Evolutionary conservation across 305 asterid species (phyloP).

Genomic region (Fraxinus xanthoxyloides): DNA sequence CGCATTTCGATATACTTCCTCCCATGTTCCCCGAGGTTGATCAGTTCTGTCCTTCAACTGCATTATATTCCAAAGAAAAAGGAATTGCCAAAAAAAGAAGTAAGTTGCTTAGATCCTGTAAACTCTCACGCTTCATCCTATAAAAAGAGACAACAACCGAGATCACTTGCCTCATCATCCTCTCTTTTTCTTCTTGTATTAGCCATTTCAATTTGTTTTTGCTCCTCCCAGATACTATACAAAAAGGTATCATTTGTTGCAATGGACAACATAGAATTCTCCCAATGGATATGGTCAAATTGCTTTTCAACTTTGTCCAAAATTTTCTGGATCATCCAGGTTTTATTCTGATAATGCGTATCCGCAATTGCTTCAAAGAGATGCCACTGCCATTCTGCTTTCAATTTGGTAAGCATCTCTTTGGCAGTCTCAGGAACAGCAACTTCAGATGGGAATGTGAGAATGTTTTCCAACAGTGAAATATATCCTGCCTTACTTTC

Average conservation of each 20-base stretch:
- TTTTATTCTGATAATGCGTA: conserved; percentile 30
- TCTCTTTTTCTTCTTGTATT: conserved; percentile 67
- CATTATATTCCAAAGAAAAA: conserved; percentile 31
- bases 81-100: conserved; percentile 6
- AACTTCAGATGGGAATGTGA: conserved; percentile 78
- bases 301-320: conserved; percentile 55
- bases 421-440: conserved; percentile 43
- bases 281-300: conserved; percentile 48
- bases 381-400: conserved; percentile 71
- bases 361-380: conserved; percentile 45
- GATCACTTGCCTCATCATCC: conserved; percentile 71
- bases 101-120: conserved; percentile 6
- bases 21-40: conserved; percentile 91
- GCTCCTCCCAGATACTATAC: conserved; percentile 81
- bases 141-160: conserved; percentile 2
- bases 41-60: conserved; percentile 95
- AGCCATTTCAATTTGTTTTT: conserved; percentile 53
- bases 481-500: conserved; percentile 81
- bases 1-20: conserved; percentile 78
- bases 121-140: conserved; percentile 4
- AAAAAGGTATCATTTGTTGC: conserved; percentile 47
- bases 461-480: conserved; percentile 62
- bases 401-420: conserved; percentile 43
- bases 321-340: conserved; percentile 16
- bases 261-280: conserved; percentile 30